Evolutionary conservation across 441 rosid genomes (phyloP).

Genomic region (Melastoma candidum): DNA sequence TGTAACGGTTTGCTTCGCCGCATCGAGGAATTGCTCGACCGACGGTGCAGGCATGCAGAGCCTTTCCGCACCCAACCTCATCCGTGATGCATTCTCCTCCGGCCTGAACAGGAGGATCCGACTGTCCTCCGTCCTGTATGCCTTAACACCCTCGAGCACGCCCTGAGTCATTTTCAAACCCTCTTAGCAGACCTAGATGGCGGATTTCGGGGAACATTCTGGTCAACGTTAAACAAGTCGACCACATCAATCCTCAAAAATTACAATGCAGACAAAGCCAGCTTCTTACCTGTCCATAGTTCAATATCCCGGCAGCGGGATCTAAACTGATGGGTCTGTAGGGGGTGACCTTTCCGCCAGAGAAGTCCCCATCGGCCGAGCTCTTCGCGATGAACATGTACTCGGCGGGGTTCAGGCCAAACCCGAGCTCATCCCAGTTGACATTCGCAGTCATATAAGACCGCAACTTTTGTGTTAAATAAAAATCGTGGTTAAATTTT

Average conservation of each 20-base stretch:
- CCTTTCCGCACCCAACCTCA: conserved; percentile 20
- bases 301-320: conserved; percentile 46
- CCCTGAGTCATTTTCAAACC: conserved; percentile 1
- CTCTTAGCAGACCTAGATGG: no score
- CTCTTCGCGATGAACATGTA: conserved; percentile 40
- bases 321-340: conserved; percentile 37
- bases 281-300: conserved; percentile 46
- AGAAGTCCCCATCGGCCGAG: conserved; percentile 24
- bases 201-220: no score
- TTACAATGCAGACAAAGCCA: neutral
- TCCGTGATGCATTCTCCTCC: conserved; percentile 17
- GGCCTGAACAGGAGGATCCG: conserved; percentile 16
- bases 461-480: no score
- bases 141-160: conserved; percentile 19
- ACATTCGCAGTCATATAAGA: conserved; percentile 11
- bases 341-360: conserved; percentile 29
- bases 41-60: conserved; percentile 20
- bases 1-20: conserved; percentile 13
- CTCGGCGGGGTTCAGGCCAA: conserved; percentile 32
- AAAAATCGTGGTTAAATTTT: no score
- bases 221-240: neutral
- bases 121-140: conserved; percentile 14
- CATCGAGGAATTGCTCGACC: conserved; percentile 15
- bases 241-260: neutral
- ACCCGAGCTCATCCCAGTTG: conserved; percentile 51